Conservation (phyloP, 2,329 filamentous ascomycete genomes). For the Aulographum hederae region DNA sequence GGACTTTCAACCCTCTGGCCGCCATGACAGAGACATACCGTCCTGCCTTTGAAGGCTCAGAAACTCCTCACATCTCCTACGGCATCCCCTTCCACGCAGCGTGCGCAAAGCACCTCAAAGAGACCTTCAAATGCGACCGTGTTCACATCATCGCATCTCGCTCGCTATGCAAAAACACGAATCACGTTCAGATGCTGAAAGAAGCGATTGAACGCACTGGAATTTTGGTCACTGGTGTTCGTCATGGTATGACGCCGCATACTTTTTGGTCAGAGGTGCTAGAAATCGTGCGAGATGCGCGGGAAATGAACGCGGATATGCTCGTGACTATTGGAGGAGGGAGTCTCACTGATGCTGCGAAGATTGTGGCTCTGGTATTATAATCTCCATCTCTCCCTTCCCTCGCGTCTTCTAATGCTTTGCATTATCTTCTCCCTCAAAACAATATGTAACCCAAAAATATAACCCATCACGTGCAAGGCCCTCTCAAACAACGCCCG, state of each 20-base stretch:
- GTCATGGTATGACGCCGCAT: constrained; percentile 34
- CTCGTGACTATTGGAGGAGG: constrained; percentile 35
- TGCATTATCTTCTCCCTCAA: no score
- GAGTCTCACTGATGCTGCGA: constrained; percentile 38
- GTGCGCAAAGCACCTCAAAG: constrained; percentile 24
- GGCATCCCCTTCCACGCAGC: constrained; percentile 28
- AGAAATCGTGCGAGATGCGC: constrained; percentile 24
- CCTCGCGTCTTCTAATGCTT: no score
- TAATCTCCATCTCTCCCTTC: not conserved
- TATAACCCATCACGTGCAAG: no score
- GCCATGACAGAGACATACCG: constrained; percentile 4
- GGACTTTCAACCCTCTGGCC: not conserved
- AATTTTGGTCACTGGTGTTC: constrained; percentile 23
- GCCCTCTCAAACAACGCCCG: no score
- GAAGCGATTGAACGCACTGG: constrained; percentile 24
- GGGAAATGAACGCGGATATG: constrained; percentile 23
- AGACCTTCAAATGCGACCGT: constrained; percentile 25
- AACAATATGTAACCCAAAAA: no score
- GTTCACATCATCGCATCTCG: constrained; percentile 34
- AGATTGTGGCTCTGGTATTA: constrained; percentile 28
- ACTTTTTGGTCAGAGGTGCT: constrained; percentile 35
- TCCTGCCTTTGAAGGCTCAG: constrained; percentile 3
- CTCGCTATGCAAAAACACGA: constrained; percentile 27
- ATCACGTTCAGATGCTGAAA: constrained; percentile 23
- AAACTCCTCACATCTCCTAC: constrained; percentile 25